Conservation (phyloP, 2,329 filamentous ascomycete genomes). For the Trichoderma atrobrunneum region DNA sequence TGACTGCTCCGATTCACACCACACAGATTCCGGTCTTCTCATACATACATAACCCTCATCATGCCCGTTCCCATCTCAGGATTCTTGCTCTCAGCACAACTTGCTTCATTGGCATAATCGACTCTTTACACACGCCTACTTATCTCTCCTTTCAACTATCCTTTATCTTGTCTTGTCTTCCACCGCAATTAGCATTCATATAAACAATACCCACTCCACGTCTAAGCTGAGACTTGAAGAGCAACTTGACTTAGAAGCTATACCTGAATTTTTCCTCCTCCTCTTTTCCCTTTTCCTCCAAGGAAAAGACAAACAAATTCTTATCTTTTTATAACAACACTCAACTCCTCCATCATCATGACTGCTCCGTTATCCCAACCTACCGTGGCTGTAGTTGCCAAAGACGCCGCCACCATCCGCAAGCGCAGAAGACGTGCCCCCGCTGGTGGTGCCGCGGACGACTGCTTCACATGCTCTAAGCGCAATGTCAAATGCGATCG, state of each 20-base stretch:
- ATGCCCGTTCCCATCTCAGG: slow-evolving; percentile 20
- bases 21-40: slow-evolving; percentile 14
- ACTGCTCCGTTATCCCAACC: slow-evolving; percentile 48
- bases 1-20: slow-evolving; percentile 16
- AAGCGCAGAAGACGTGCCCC: slow-evolving; percentile 86
- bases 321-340: neutral
- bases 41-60: slow-evolving; percentile 29
- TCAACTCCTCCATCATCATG: slow-evolving; percentile 36
- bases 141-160: neutral
- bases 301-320: neutral
- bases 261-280: neutral
- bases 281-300: neutral
- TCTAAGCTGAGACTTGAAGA: neutral
- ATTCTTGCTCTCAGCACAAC: slow-evolving; percentile 13
- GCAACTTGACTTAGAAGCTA: neutral
- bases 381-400: slow-evolving; percentile 41
- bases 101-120: slow-evolving; percentile 11
- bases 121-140: neutral
- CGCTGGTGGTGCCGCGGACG: slow-evolving; percentile 83
- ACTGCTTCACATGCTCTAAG: slow-evolving; percentile 92
- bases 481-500: slow-evolving; percentile 84
- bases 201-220: neutral
- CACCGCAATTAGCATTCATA: neutral
- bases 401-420: slow-evolving; percentile 52
- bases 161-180: neutral